Evolutionary conservation across 2,329 filamentous ascomycete genomes (phyloP), one percentile per base, ranked within the genome.

Genomic region (Ceratocystis colombiana): DNA sequence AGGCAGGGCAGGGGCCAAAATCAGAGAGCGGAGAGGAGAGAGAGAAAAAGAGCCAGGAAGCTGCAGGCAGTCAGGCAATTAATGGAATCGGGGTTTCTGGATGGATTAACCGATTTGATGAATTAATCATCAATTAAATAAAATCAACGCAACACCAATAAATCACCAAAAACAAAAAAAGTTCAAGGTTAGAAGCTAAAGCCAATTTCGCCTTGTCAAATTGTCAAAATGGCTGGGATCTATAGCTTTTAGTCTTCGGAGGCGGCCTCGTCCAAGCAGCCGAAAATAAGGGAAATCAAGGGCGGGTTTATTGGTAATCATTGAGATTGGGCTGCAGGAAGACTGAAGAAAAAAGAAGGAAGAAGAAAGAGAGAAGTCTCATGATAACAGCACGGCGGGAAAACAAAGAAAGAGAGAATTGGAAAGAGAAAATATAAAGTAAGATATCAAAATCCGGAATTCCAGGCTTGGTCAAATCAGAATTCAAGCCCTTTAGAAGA

Each of bases 271-370:
- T 64, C 33, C n/a, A 68, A 61, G 61, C 64, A 66, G 41, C 64
- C 67, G 61, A 68, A 53, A 68, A 41, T 12, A 15, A 15, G 37
- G 37, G 37, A 66, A 8, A n/a, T 61, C 61, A 64, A 61, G 59
- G 50, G 59, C 64, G n/a, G 28, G 8, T 53, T 44, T 44, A 63
- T 64, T 62, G 48, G 20, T 41, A 41, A 66, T 65, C 67, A 45
- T 64, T n/a, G 62, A 67, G 28, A 41, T 64, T 64, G 5, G 45
- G 46, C 33, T 37, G 20, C 17, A 30, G 33, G 30, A 50, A 28
- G 37, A 48, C 30, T 22, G 63, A 50, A 12, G 61, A 57, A 25
- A 30, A n/a, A 15, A 63, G 62, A 10, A 57, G 22, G 61, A 61
- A 55, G 12, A 53, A 50, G 33, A 63, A n/a, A 25, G 44, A 59